Conservation (phyloP, 1,139 yeast genomes). For the Dujonia santamariae region DNA sequence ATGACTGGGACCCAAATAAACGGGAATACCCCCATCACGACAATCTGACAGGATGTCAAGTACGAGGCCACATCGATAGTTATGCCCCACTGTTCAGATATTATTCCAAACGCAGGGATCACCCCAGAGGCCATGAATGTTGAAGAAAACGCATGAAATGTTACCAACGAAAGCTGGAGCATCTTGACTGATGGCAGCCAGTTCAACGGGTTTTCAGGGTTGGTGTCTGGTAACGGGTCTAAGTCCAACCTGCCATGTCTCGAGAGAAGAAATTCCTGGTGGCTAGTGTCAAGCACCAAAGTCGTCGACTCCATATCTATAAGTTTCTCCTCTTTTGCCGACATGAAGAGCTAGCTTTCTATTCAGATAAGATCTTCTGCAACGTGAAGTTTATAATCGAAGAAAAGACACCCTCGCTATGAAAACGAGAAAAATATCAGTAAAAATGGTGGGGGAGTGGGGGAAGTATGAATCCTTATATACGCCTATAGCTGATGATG, state of each 20-base stretch:
- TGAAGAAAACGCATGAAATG: constrained; percentile 17
- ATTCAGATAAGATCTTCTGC: too few species aligned
- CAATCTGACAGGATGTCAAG: constrained; percentile 17
- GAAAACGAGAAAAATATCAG: too few species aligned
- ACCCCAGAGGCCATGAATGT: constrained; percentile 21
- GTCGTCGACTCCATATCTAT: too few species aligned
- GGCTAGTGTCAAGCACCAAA: too few species aligned
- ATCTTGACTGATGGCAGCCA: constrained; percentile 14
- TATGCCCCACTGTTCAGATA: constrained; percentile 11
- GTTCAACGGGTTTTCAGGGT: constrained; percentile 19
- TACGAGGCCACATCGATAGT: constrained; percentile 15
- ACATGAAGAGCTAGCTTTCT: too few species aligned
- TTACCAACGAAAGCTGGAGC: constrained; percentile 16
- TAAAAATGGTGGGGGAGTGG: too few species aligned
- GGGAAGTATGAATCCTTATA: too few species aligned
- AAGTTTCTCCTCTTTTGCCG: too few species aligned
- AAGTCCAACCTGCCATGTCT: constrained; percentile 17
- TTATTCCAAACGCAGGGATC: constrained; percentile 16
- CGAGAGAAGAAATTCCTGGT: constrained; percentile 12
- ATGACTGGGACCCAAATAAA: constrained; percentile 19
- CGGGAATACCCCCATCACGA: constrained; percentile 17
- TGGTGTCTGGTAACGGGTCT: constrained; percentile 16
- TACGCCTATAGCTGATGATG: too few species aligned
- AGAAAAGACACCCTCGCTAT: too few species aligned
- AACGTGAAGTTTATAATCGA: too few species aligned